A percentile compares a stretch with the other conserved stretches of the same genome.
These are phyloP conservation scores for Aschersonia sp. DNA, from an alignment of 2,329 filamentous ascomycete species.

Conservation along the genomic window DNA sequence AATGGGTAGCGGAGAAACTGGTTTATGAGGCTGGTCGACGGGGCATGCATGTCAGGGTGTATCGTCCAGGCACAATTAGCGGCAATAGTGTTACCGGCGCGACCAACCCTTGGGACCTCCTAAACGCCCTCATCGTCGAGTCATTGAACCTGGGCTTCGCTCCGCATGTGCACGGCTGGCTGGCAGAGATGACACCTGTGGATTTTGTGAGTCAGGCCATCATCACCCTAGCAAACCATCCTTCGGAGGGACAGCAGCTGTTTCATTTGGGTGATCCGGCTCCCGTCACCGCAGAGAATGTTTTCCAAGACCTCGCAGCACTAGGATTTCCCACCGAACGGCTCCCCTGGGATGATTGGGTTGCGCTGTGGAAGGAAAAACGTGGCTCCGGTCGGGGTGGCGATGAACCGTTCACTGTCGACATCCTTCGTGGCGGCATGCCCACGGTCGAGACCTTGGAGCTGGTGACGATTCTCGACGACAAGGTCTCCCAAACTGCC, in stretches of 20 bases:
- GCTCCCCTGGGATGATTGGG: conserved; percentile 60
- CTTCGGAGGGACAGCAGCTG: conserved; percentile 44
- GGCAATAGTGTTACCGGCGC: conserved; percentile 63
- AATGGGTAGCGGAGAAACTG: conserved; percentile 69
- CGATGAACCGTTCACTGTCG: conserved; percentile 60
- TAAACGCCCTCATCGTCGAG: conserved; percentile 64
- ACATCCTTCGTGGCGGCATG: conserved; percentile 71
- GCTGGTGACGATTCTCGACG: conserved; percentile 59
- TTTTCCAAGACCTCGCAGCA: conserved; percentile 49
- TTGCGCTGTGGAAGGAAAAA: conserved; percentile 57
- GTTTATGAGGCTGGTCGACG: conserved; percentile 54
- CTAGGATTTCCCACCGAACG: conserved; percentile 58
- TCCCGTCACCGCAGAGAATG: conserved; percentile 48
- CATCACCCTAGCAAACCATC: conserved; percentile 51
- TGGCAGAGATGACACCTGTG: conserved; percentile 71
- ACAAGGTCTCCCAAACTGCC: conserved; percentile 49
- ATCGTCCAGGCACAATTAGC: conserved; percentile 63
- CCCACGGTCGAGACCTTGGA: conserved; percentile 57
- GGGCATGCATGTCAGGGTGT: conserved; percentile 56
- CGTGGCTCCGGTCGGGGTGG: conserved; percentile 48
- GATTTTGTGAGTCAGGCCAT: conserved; percentile 69
- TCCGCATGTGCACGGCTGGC: conserved; percentile 60
- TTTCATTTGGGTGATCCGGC: conserved; percentile 64
- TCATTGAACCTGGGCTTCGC: conserved; percentile 58
- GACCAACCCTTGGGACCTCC: conserved; percentile 63